A percentile compares a stretch with the other conserved stretches of the same genome.
These are phyloP conservation scores for Pseudocercospora vitis DNA, from an alignment of 2,329 filamentous ascomycete genomes.

Conservation along the genomic window DNA sequence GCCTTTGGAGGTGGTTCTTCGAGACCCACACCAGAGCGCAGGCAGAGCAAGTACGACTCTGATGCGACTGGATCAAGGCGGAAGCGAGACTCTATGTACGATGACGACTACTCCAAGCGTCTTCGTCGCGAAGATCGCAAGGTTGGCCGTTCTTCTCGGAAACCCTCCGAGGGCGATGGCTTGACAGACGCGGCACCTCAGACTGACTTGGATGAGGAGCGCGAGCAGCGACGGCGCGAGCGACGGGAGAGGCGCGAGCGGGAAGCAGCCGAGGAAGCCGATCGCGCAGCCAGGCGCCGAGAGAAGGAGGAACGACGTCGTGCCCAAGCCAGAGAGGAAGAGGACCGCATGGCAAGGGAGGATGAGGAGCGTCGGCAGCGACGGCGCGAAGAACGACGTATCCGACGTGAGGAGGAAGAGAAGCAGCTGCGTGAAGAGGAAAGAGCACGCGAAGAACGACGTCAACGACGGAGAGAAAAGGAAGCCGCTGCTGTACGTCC, in stretches of 20 bases:
- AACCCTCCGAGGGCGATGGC: slow-evolving; percentile 33
- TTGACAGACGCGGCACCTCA: slow-evolving; percentile 30
- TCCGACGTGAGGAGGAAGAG: slow-evolving; percentile 36
- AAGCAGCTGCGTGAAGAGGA: slow-evolving; percentile 34
- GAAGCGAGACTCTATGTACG: slow-evolving; percentile 36
- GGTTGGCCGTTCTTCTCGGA: slow-evolving; percentile 35
- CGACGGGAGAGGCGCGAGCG: slow-evolving; percentile 37
- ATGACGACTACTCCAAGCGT: slow-evolving; percentile 38
- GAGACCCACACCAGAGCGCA: slow-evolving; percentile 31
- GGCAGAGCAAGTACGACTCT: slow-evolving; percentile 38
- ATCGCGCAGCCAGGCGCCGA: slow-evolving; percentile 29
- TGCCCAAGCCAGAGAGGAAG: slow-evolving; percentile 33
- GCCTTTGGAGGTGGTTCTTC: slow-evolving; percentile 34
- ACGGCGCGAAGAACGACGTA: slow-evolving; percentile 30
- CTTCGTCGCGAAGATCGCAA: slow-evolving; percentile 40
- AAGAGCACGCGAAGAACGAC: slow-evolving; percentile 31
- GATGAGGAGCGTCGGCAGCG: slow-evolving; percentile 34
- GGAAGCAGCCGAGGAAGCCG: slow-evolving; percentile 44
- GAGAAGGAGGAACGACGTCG: slow-evolving; percentile 32
- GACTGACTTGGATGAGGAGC: slow-evolving; percentile 34
- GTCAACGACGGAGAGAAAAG: slow-evolving; percentile 34
- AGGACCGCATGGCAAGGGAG: slow-evolving; percentile 32
- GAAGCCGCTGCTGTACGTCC: slow-evolving; percentile 23
- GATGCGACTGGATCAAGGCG: slow-evolving; percentile 35
- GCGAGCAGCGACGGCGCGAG: slow-evolving; percentile 38